Base-by-base conservation (phyloP, 192 early-diverging fungal species). In the Entomortierella parvispora region DNA sequence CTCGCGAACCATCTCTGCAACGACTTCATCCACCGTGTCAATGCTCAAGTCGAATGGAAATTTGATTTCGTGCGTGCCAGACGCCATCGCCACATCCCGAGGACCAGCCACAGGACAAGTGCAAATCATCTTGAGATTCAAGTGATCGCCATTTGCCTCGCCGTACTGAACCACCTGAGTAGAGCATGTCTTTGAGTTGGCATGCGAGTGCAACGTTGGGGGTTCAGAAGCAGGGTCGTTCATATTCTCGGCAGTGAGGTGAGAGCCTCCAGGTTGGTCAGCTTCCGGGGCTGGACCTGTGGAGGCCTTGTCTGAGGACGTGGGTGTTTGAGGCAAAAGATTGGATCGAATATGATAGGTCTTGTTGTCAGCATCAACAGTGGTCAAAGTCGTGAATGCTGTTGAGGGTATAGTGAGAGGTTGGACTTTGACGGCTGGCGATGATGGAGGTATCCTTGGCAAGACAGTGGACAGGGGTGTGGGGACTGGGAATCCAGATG, bases 11-110 rank as follows among this genome's bases (percentile, higher is more conserved):
- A 89, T 89, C 65, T 89, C 87, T 15, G 82, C 63, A 3, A 94
- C 91, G 3, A 94, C 93, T 57, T 91, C 88, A 12, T 89, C 86
- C 7, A 90, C 86, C 1, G 92, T 94, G 55, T 94, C 93, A 0
- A 88, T 84, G 31, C 80, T 82, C 53, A 88, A 65, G 61, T 82
- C 81, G 65, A 91, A 90, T 0, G 89, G 87, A 72, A 92, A 92
- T 60, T 89, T 90, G 71, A 92, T 90, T 56, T 91, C 88, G 43
- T 86, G 80, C 46, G 69, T 81, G 28, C 74, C 74, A 59, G 77
- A 68, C 47, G 77, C 46, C 56, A 67, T 50, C 10, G 69, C 59
- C 46, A 68, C 62, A 71, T 79, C 80, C 62, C 61, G 62, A 62
- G 65, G 74, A 29, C 75, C 80, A 50, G 75, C 69, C 59, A 65